Conservation (phyloP, 2,329 filamentous ascomycete species). For the Neurospora sp. region DNA sequence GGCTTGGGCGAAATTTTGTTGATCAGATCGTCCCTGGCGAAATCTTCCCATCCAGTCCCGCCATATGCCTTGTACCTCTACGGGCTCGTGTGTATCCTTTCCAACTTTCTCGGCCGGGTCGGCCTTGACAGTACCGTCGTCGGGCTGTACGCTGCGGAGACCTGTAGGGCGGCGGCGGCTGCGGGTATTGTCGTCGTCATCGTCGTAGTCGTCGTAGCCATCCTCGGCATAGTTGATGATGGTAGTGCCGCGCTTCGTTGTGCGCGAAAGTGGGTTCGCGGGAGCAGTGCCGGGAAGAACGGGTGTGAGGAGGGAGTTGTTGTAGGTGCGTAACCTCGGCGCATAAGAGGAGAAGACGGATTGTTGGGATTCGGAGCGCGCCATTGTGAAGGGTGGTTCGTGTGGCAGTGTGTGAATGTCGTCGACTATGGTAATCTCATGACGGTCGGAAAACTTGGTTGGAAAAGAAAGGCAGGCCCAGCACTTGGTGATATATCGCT, state of each 20-base stretch:
- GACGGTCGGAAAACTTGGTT: conserved; percentile 1
- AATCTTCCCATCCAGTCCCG: conserved; percentile 89
- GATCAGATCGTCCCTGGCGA: conserved; percentile 42
- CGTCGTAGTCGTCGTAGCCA: conserved; percentile 71
- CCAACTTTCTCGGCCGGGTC: conserved; percentile 67
- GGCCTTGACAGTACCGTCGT: conserved; percentile 50
- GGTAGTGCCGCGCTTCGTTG: conserved; percentile 93
- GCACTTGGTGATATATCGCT: background rate
- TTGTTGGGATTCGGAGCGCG: conserved; percentile 50
- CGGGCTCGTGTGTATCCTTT: conserved; percentile 69
- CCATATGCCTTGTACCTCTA: conserved; percentile 83
- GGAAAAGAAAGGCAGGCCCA: background rate
- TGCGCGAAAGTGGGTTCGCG: conserved; percentile 60
- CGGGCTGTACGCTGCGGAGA: conserved; percentile 69
- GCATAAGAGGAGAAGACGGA: conserved; percentile 88
- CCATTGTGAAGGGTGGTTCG: conserved; percentile 29
- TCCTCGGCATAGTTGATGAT: conserved; percentile 98
- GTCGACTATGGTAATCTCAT: conserved; percentile 11
- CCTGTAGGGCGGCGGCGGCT: conserved; percentile 62
- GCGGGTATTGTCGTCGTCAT: conserved; percentile 64
- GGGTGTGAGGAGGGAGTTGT: conserved; percentile 82
- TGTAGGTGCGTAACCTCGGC: conserved; percentile 79
- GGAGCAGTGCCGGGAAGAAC: conserved; percentile 61
- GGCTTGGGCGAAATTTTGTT: conserved; percentile 54
- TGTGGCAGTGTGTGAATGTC: background rate